Base-by-base conservation (phyloP, 345 rosid species). In the Atalantia buxifolia region DNA sequence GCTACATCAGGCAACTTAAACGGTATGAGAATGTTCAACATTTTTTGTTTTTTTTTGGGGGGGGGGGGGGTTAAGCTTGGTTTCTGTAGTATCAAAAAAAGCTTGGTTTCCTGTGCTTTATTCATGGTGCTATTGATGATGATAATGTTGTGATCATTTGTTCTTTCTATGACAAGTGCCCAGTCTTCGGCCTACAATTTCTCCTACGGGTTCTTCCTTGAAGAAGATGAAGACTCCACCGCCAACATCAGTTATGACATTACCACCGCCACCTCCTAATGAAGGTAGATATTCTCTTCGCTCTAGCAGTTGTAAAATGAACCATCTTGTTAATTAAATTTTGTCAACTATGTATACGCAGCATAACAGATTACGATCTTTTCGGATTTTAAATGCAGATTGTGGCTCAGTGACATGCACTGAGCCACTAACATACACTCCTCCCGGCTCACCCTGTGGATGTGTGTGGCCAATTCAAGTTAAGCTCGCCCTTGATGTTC, bases 391-490 rank as follows among this genome's bases (percentile, higher is more conserved):
- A 59, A 69, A 57, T 81, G 86, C 77, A 90, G 96, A 89, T 84
- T 92, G 96, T 71, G 70, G 81, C n/a, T 71, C 85, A 5, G 57
- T 85, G 59, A 81, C 86, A 10, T 92, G 96, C 83, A 73, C 87
- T 5, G 92, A 85, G 28, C 93, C 93, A 0, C 75, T 90, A 69
- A 92, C 96, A 45, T 87, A 90, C 74, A 82, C 89, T 7, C 86
- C 93, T 64, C 84, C 90, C 5, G 92, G 93, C 31, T 78, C 85
- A 61, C 89, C 87, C 30, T 92, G 96, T 55, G 84, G 84, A 22
- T 92, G 93, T 60, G 91, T 92, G 65, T 81, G 82, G 88, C 96
- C 96, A 24, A 86, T 92, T 77, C 93, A 89, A 85, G 91, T 92
- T 67, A 85, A 92, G 86, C 89, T 92, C 66, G 78, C 53, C 16